Conservation (phyloP, 495 filamentous ascomycete genomes). For the Penicillium odoratum region DNA sequence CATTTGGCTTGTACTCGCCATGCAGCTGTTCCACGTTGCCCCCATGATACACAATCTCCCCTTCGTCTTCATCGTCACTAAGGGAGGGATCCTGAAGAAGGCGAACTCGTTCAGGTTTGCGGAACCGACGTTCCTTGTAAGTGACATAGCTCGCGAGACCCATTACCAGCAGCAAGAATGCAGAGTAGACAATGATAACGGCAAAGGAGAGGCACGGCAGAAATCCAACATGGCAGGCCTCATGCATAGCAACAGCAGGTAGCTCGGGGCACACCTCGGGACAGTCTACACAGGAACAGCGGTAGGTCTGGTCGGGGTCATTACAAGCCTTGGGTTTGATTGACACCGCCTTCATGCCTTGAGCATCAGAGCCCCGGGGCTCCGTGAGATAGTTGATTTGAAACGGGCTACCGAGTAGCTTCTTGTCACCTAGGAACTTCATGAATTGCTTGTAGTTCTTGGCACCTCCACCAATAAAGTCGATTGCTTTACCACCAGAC, state of each 20-base stretch:
- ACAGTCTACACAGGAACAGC: slow-evolving; percentile 93
- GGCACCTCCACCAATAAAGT: slow-evolving; percentile 91
- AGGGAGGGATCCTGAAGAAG: slow-evolving; percentile 80
- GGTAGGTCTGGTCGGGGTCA: slow-evolving; percentile 76
- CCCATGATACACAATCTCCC: slow-evolving; percentile 68
- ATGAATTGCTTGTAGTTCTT: slow-evolving; percentile 84
- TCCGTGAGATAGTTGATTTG: slow-evolving; percentile 87
- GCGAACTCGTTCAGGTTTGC: slow-evolving; percentile 74
- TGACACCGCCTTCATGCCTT: slow-evolving; percentile 62
- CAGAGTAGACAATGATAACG: slow-evolving; percentile 80
- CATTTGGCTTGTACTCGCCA: slow-evolving; percentile 76
- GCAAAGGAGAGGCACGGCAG: slow-evolving; percentile 90
- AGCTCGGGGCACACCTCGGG: slow-evolving; percentile 79
- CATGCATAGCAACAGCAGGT: slow-evolving; percentile 63
- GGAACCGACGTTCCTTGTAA: slow-evolving; percentile 67
- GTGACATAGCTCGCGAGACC: slow-evolving; percentile 71
- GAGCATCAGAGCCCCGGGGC: slow-evolving; percentile 51
- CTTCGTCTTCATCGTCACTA: slow-evolving; percentile 87
- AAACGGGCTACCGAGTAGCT: slow-evolving; percentile 86
- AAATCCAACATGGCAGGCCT: slow-evolving; percentile 77
- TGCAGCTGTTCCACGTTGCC: slow-evolving; percentile 67
- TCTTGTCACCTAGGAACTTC: slow-evolving; percentile 90
- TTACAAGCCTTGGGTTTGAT: slow-evolving; percentile 81
- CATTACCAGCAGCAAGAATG: slow-evolving; percentile 67
- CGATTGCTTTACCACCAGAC: slow-evolving; percentile 88